phyloP scores from a whole-genome alignment of 169 alveolate genomes.

The Perkinsus chesapeaki region DNA sequence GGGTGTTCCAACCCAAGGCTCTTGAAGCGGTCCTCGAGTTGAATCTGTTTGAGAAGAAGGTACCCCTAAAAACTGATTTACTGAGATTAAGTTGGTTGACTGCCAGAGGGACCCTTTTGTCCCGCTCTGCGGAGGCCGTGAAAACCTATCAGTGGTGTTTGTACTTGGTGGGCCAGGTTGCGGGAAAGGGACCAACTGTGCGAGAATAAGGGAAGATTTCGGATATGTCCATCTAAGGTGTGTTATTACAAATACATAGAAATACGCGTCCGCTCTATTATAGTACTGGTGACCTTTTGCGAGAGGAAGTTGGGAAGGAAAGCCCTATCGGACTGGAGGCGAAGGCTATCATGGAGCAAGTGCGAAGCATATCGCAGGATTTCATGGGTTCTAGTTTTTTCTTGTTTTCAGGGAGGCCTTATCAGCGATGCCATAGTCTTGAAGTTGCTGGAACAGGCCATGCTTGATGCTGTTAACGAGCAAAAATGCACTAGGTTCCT shows the following conservation, averaged over 20 bases:
- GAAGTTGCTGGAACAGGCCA: not conserved
- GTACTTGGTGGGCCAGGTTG: constrained; percentile 69
- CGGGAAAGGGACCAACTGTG: constrained; percentile 68
- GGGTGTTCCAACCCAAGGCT: not conserved
- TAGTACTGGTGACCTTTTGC: not conserved
- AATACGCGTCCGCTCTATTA: not conserved
- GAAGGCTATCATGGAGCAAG: not conserved
- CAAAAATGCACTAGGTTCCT: not conserved
- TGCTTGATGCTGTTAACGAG: not conserved
- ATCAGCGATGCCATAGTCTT: not conserved
- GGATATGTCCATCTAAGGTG: constrained; percentile 42
- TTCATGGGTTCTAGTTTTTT: not conserved
- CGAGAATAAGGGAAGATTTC: constrained; percentile 49
- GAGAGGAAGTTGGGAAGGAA: not conserved
- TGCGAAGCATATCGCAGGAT: not conserved
- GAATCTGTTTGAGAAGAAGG: not conserved
- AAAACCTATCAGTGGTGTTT: constrained; percentile 26
- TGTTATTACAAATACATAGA: not conserved
- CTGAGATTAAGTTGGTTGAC: too few relatives aligned
- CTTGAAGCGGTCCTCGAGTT: not conserved
- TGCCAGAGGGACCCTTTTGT: not conserved
- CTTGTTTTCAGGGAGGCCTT: not conserved
- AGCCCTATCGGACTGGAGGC: not conserved
- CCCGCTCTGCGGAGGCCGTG: not conserved
- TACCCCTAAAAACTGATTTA: too few relatives aligned